phyloP scores from a whole-genome alignment of 495 filamentous ascomycete genomes.

The Durotheca rogersii region DNA sequence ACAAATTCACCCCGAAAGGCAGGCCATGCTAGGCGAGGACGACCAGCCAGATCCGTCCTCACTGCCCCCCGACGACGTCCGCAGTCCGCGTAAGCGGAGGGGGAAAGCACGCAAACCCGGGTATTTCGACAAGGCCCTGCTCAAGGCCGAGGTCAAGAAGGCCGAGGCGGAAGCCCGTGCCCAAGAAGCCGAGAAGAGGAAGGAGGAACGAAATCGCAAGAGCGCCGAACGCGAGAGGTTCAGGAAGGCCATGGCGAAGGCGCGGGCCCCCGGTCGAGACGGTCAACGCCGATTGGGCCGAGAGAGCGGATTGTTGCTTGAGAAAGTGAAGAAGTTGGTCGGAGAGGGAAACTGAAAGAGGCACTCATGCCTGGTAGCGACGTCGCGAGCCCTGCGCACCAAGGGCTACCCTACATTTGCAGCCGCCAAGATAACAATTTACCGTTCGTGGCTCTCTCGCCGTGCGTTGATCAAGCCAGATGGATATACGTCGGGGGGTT shows the following conservation, averaged over 20 bases:
- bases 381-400: too few relatives aligned
- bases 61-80: constrained; percentile 4
- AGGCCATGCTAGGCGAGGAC: constrained; percentile 56
- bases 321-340: constrained; percentile 76
- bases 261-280: constrained; percentile 68
- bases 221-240: constrained; percentile 63
- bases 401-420: neutral
- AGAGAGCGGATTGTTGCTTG: constrained; percentile 79
- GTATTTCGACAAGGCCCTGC: constrained; percentile 75
- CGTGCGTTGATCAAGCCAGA: too few relatives aligned
- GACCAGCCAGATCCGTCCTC: constrained; percentile 28
- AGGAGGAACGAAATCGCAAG: constrained; percentile 54
- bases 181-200: constrained; percentile 56
- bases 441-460: too few relatives aligned
- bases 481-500: too few relatives aligned
- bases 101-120: constrained; percentile 55
- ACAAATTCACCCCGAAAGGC: constrained; percentile 71
- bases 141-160: constrained; percentile 64
- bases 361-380: neutral
- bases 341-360: constrained; percentile 31
- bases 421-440: too few relatives aligned
- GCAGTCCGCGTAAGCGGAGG: constrained; percentile 31
- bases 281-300: constrained; percentile 82
- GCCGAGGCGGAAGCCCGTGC: constrained; percentile 63
- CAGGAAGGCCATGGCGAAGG: constrained; percentile 72